phyloP scores from a whole-genome alignment of 2,329 filamentous ascomycete species.

The Phoma sp. region DNA sequence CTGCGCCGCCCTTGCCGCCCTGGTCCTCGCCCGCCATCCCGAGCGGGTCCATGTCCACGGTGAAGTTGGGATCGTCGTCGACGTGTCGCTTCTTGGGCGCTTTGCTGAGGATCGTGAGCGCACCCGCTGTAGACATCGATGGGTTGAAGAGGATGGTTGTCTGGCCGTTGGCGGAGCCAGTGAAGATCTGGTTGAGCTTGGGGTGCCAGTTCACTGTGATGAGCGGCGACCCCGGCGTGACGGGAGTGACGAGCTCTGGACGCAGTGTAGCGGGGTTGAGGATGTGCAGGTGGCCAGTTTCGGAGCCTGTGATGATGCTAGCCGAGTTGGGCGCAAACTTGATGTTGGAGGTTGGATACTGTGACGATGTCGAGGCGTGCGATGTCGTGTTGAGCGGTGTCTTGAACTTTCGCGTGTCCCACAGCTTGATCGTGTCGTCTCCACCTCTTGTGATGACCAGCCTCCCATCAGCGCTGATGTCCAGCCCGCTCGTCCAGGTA shows the following conservation, averaged over 20 bases:
- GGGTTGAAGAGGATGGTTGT: constrained; percentile 92
- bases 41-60: constrained; percentile 72
- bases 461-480: constrained; percentile 88
- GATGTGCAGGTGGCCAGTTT: constrained; percentile 85
- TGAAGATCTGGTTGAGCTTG: constrained; percentile 94
- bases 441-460: constrained; percentile 90
- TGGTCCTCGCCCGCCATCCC: constrained; percentile 80
- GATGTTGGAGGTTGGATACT: constrained; percentile 86
- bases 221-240: constrained; percentile 84
- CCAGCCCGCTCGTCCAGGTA: constrained; percentile 91
- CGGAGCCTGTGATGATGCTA: constrained; percentile 87
- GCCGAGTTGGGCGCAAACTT: constrained; percentile 84
- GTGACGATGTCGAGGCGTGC: constrained; percentile 81
- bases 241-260: constrained; percentile 81
- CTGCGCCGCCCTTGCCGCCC: constrained; percentile 59
- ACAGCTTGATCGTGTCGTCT: constrained; percentile 91
- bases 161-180: constrained; percentile 88
- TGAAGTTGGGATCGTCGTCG: constrained; percentile 87
- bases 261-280: constrained; percentile 90
- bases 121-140: constrained; percentile 78
- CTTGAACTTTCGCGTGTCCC: constrained; percentile 97
- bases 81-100: constrained; percentile 94
- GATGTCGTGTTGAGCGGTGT: constrained; percentile 79
- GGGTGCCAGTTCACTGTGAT: constrained; percentile 90
- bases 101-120: constrained; percentile 87